Evolutionary conservation across 495 filamentous ascomycete genomes (phyloP).

Genomic region (Xylaria intraflava): DNA sequence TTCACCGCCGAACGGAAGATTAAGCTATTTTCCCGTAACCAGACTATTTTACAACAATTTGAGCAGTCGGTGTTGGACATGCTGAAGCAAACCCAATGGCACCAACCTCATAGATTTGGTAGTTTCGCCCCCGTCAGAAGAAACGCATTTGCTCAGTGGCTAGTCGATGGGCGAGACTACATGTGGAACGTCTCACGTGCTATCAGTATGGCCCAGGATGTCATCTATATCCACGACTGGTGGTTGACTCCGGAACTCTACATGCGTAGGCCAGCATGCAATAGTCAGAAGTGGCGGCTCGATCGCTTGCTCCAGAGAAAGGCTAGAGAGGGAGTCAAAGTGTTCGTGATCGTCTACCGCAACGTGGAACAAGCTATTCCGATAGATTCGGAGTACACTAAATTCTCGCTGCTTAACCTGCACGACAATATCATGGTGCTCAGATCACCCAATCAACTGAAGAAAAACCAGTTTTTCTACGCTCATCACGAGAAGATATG

Average conservation of each 20-base stretch:
- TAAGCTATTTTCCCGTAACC: constrained; percentile 86
- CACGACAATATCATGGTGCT: constrained; percentile 96
- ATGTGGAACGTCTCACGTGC: constrained; percentile 99
- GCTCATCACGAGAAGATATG: constrained; percentile 97
- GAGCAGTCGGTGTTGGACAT: constrained; percentile 86
- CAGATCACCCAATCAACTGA: constrained; percentile 91
- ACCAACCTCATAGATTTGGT: constrained; percentile 74
- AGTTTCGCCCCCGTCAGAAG: constrained; percentile 90
- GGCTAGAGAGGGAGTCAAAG: constrained; percentile 89
- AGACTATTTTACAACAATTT: constrained; percentile 83
- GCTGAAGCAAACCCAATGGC: constrained; percentile 73
- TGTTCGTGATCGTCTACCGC: constrained; percentile 97
- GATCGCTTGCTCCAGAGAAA: constrained; percentile 93
- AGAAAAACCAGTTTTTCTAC: constrained; percentile 99
- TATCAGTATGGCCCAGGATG: constrained; percentile 96
- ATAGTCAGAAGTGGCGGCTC: constrained; percentile 97
- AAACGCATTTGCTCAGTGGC: constrained; percentile 87
- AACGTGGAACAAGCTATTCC: constrained; percentile 97
- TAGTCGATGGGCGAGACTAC: constrained; percentile 94
- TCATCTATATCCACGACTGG: constrained; percentile 99
- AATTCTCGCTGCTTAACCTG: constrained; percentile 92
- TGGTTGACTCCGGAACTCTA: constrained; percentile 97
- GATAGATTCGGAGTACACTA: constrained; percentile 98
- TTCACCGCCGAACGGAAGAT: constrained; percentile 83
- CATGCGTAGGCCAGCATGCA: constrained; percentile 87